Evolutionary conservation across 179 eudicot genomes (phyloP).

Genomic region (Beta macrorhiza): DNA sequence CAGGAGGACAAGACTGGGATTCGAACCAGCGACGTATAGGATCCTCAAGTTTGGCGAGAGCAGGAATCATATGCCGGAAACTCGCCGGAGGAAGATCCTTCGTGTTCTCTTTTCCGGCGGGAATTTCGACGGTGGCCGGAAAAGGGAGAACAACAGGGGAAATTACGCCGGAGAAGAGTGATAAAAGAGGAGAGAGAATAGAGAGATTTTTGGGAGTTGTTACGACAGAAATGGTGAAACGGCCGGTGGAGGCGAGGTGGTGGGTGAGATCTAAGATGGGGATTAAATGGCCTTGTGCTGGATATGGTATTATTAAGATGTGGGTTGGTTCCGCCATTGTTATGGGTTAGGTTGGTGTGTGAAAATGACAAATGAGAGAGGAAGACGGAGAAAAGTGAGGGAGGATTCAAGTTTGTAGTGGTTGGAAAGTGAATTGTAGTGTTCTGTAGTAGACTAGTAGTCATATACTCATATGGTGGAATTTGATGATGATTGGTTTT

Average conservation of each 20-base stretch:
- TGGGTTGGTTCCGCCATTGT: constrained; percentile 22
- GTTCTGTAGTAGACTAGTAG: no score
- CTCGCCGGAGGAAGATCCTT: constrained; percentile 37
- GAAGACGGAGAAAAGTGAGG: no score
- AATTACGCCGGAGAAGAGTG: constrained; percentile 23
- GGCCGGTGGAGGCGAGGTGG: constrained; percentile 34
- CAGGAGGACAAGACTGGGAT: constrained; percentile 39
- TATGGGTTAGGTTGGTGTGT: no score
- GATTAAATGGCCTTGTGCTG: constrained; percentile 55
- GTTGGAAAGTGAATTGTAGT: no score
- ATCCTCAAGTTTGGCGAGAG: constrained; percentile 22
- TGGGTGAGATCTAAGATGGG: constrained; percentile 48
- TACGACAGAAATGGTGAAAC: constrained; percentile 37
- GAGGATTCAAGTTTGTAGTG: no score
- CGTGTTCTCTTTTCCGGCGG: constrained; percentile 31
- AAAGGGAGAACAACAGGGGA: constrained; percentile 45
- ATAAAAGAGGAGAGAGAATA: constrained; percentile 31
- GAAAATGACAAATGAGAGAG: no score
- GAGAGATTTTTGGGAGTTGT: constrained; percentile 41
- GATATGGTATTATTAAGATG: constrained; percentile 42
- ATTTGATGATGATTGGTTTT: no score
- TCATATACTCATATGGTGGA: no score
- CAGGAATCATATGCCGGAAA: constrained; percentile 23
- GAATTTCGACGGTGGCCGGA: constrained; percentile 27
- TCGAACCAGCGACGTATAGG: constrained; percentile 45